Percentiles rank a stretch among this genome's conserved stretches.
Conservation (phyloP, 768 basidiomycete genomes). For the Tephrocybe sp. region DNA sequence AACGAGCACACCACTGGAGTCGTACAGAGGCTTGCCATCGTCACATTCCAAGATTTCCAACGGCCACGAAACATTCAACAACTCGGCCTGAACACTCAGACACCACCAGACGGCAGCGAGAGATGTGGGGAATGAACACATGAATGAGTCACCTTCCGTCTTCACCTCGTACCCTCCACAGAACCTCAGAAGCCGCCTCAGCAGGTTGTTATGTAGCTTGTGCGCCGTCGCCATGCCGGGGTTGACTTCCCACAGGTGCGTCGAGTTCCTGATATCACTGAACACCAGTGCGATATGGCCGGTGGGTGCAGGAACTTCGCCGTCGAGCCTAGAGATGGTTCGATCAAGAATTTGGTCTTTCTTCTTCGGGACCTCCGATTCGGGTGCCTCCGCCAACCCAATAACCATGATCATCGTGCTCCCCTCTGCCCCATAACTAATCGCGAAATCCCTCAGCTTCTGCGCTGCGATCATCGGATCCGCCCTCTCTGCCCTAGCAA, state of each 20-base stretch:
- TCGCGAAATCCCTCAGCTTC: slow-evolving; percentile 94
- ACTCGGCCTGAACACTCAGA: slow-evolving; percentile 77
- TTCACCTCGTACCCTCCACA: slow-evolving; percentile 99
- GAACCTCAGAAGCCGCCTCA: slow-evolving; percentile 80
- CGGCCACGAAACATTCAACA: slow-evolving; percentile 87
- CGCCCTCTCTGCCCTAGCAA: slow-evolving; percentile 69
- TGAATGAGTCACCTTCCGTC: slow-evolving; percentile 98
- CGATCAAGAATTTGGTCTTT: slow-evolving; percentile 58
- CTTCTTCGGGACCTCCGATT: slow-evolving; percentile 33
- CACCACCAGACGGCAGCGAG: slow-evolving; percentile 89
- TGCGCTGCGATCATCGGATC: slow-evolving; percentile 84
- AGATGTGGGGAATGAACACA: slow-evolving; percentile 94
- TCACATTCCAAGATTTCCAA: slow-evolving; percentile 89
- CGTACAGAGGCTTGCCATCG: slow-evolving; percentile 80
- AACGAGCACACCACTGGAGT: slow-evolving; percentile 62
- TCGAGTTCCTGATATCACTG: slow-evolving; percentile 97
- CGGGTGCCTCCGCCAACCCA: slow-evolving; percentile 75
- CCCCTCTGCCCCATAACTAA: slow-evolving; percentile 92
- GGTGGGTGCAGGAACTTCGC: slow-evolving; percentile 79
- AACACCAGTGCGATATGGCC: slow-evolving; percentile 94
- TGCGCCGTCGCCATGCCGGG: slow-evolving; percentile 94
- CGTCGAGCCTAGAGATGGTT: slow-evolving; percentile 59
- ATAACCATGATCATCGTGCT: slow-evolving; percentile 99
- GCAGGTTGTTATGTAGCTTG: slow-evolving; percentile 81
- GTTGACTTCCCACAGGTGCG: slow-evolving; percentile 94